phyloP scores from a whole-genome alignment of 768 basidiomycete genomes.

The Pleurotus ostreatus region DNA sequence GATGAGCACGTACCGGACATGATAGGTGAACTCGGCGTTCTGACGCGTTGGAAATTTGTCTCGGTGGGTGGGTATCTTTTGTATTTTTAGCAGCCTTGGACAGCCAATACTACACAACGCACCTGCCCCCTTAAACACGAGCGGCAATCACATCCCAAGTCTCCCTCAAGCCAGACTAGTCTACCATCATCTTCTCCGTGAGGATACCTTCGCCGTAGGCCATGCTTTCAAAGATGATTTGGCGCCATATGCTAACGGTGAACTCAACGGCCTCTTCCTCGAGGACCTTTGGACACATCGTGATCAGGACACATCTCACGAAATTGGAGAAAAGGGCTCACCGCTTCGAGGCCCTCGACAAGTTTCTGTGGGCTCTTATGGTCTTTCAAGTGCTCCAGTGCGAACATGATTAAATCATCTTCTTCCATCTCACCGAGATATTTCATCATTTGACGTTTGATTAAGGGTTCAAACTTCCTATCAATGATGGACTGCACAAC shows the following conservation, averaged over 20 bases:
- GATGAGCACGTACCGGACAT: too few species aligned
- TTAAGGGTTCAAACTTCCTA: slow-evolving; percentile 80
- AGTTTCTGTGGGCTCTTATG: slow-evolving; percentile 83
- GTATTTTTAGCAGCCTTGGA: slow-evolving; percentile 24
- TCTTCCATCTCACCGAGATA: slow-evolving; percentile 92
- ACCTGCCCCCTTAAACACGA: slow-evolving; percentile 44
- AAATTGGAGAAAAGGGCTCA: slow-evolving; percentile 38
- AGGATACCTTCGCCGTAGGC: slow-evolving; percentile 87
- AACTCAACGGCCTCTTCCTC: slow-evolving; percentile 89
- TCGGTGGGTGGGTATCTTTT: not conserved
- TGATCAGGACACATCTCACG: not conserved
- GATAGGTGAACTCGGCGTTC: too few species aligned
- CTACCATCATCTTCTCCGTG: slow-evolving; percentile 82
- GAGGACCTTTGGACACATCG: slow-evolving; percentile 56
- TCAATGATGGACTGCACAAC: slow-evolving; percentile 65
- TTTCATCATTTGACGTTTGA: slow-evolving; percentile 78
- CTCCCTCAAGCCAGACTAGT: slow-evolving; percentile 34
- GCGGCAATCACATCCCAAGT: slow-evolving; percentile 23
- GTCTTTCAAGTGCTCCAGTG: slow-evolving; percentile 88
- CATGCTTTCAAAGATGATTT: slow-evolving; percentile 93
- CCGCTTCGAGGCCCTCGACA: slow-evolving; percentile 87
- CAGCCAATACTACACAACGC: slow-evolving; percentile 54
- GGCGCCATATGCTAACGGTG: slow-evolving; percentile 79
- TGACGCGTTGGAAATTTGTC: not conserved
- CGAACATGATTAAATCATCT: slow-evolving; percentile 92